These are phyloP conservation scores for Saccharomycopsis schoenii DNA, from an alignment of 805 yeast species.

Conservation along the genomic window DNA sequence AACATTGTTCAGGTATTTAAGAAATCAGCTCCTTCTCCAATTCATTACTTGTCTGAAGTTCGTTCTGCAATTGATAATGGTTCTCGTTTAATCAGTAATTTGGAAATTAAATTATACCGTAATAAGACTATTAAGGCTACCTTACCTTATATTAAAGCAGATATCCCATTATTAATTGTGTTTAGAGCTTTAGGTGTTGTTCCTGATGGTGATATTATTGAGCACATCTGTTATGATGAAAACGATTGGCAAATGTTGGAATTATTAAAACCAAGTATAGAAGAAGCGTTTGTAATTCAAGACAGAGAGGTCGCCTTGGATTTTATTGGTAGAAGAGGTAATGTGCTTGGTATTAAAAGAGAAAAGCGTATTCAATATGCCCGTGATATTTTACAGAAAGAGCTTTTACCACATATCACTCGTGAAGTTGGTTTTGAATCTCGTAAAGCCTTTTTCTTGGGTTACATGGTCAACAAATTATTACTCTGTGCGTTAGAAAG, in stretches of 20 bases:
- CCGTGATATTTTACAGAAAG: constrained; percentile 91
- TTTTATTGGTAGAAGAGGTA: constrained; percentile 97
- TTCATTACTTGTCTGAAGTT: constrained; percentile 92
- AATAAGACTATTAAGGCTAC: constrained; percentile 92
- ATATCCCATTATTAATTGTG: constrained; percentile 92
- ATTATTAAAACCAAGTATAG: constrained; percentile 97
- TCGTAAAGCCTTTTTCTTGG: constrained; percentile 92
- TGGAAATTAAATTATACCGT: constrained; percentile 88
- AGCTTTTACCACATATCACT: constrained; percentile 92
- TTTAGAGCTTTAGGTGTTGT: constrained; percentile 97
- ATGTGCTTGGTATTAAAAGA: constrained; percentile 89
- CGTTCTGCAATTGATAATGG: constrained; percentile 97
- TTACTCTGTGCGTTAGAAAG: constrained; percentile 93
- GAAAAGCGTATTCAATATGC: constrained; percentile 98
- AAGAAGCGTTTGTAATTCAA: constrained; percentile 96
- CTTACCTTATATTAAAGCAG: constrained; percentile 91
- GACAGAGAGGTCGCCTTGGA: constrained; percentile 97
- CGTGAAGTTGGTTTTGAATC: constrained; percentile 96
- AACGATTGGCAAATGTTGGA: constrained; percentile 99
- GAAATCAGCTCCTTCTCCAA: constrained; percentile 94
- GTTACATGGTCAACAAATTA: constrained; percentile 95
- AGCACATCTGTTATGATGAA: constrained; percentile 95
- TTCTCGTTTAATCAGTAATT: constrained; percentile 82
- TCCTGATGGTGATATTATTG: constrained; percentile 97
- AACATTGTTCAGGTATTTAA: constrained; percentile 97